A percentile compares a stretch with the other conserved stretches of the same genome.
Conservation (phyloP, 148 eudicot genomes). For the Nyssa sinensis region DNA sequence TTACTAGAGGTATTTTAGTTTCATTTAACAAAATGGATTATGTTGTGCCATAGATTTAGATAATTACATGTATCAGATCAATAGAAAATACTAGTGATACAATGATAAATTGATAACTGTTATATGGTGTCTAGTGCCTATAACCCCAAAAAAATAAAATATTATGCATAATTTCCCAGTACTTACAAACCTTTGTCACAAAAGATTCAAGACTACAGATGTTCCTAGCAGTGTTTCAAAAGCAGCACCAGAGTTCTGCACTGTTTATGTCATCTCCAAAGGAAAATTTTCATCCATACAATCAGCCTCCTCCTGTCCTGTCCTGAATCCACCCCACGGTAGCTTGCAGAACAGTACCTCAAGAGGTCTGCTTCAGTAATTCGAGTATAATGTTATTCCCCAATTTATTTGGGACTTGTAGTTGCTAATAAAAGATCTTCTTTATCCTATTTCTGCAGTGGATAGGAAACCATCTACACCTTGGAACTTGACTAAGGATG, state of each 20-base stretch:
- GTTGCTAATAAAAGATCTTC: neutral
- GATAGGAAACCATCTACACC: conserved; percentile 23
- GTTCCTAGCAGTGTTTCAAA: conserved; percentile 49
- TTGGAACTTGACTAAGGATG: conserved; percentile 6
- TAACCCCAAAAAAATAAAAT: neutral
- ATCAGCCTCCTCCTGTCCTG: conserved; percentile 40
- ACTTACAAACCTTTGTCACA: conserved; percentile 20
- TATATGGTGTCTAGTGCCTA: neutral
- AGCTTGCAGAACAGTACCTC: conserved; percentile 10
- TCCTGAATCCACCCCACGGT: conserved; percentile 26
- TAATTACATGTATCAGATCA: neutral
- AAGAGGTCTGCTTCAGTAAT: conserved; percentile 29
- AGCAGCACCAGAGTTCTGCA: conserved; percentile 67
- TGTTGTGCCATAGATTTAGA: neutral
- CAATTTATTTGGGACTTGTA: neutral
- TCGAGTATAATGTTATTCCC: neutral
- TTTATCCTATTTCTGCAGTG: conserved; percentile 11
- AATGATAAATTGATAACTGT: too few species aligned
- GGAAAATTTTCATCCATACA: conserved; percentile 47
- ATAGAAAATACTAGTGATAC: too few species aligned
- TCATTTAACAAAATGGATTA: neutral
- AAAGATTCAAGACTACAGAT: conserved; percentile 61
- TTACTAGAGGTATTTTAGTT: neutral
- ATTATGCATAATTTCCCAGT: neutral
- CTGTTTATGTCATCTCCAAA: conserved; percentile 59